Evolutionary conservation across 1,284 basidiomycete species (phyloP).

Genomic region (Cryptococcus sp.): DNA sequence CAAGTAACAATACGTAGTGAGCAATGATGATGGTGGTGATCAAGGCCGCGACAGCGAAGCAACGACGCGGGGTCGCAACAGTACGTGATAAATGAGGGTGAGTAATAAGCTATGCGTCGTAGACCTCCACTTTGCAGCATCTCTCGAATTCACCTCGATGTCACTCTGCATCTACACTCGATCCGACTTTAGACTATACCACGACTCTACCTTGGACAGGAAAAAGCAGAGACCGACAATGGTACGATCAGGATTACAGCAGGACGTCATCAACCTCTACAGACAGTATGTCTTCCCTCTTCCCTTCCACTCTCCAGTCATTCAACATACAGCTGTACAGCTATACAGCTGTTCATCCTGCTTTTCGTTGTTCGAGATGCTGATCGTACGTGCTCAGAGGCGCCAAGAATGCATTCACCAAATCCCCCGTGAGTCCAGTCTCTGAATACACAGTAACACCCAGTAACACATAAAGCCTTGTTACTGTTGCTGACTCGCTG

Average conservation of each 20-base stretch:
- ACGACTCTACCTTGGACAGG: background rate
- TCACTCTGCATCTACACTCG: background rate
- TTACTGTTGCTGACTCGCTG: too few species aligned
- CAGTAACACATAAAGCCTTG: too few species aligned
- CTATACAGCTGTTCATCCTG: background rate
- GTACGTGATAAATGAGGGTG: background rate
- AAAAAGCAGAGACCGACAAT: constrained; percentile 12
- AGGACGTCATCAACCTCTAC: constrained; percentile 52
- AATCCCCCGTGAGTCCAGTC: constrained; percentile 31
- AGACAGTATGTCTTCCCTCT: constrained; percentile 30
- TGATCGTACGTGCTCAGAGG: constrained; percentile 26
- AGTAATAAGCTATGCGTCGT: background rate
- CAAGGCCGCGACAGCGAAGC: constrained; percentile 27
- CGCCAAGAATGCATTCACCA: constrained; percentile 40
- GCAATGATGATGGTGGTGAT: background rate
- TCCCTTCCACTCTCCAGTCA: background rate
- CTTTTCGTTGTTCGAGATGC: too few species aligned
- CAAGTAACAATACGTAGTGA: background rate
- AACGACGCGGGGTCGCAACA: background rate
- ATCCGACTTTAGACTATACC: background rate
- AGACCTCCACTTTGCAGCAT: background rate
- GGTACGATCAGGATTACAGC: constrained; percentile 51
- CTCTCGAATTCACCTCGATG: background rate
- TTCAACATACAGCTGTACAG: background rate
- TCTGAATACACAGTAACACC: background rate